These are phyloP conservation scores for Monosporozyma siamensis DNA, from an alignment of 805 yeast species.

Conservation along the genomic window DNA sequence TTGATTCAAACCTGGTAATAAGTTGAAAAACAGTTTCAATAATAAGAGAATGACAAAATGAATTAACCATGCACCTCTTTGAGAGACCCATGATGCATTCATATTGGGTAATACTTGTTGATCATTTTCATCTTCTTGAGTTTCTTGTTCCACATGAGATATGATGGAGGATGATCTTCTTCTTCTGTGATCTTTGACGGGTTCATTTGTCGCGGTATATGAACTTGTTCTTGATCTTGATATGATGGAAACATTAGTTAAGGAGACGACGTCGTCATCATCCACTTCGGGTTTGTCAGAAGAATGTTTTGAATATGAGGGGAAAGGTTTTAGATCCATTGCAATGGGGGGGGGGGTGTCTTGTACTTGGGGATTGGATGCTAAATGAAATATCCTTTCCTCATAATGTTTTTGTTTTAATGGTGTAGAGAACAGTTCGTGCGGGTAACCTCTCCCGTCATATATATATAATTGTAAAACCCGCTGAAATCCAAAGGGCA, in stretches of 20 bases:
- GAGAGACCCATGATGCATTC: constrained; percentile 94
- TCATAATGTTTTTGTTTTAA: too few relatives aligned
- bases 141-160: constrained; percentile 89
- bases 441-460: too few relatives aligned
- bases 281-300: neutral
- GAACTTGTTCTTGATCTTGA: constrained; percentile 6
- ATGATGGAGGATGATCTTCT: constrained; percentile 84
- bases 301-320: constrained; percentile 13
- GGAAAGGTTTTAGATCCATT: constrained; percentile 22
- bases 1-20: constrained; percentile 69
- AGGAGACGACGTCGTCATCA: neutral
- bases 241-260: constrained; percentile 1
- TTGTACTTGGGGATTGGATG: too few relatives aligned
- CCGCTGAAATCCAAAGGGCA: neutral
- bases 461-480: too few relatives aligned
- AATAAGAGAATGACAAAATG: constrained; percentile 76
- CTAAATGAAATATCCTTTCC: too few relatives aligned
- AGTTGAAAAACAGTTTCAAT: constrained; percentile 66
- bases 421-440: too few relatives aligned
- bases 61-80: constrained; percentile 92
- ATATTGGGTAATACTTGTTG: constrained; percentile 81
- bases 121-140: constrained; percentile 83
- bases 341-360: neutral
- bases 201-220: constrained; percentile 16
- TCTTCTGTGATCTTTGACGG: constrained; percentile 34